Evolutionary conservation across 345 rosid genomes (phyloP).

Genomic region (Aquilaria sinensis): DNA sequence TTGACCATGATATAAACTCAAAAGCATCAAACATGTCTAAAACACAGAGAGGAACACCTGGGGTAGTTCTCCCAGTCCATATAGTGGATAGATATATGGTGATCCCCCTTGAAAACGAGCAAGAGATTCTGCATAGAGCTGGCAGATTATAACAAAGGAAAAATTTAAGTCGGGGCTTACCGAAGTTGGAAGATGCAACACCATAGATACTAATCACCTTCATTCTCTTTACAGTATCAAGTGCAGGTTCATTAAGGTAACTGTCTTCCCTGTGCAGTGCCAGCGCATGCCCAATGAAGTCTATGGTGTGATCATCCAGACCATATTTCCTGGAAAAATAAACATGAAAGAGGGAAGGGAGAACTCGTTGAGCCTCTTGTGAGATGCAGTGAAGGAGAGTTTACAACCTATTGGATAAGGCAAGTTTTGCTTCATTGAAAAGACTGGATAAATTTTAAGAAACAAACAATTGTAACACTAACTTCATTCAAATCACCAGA

Average conservation of each 20-base stretch:
- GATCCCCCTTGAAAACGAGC: conserved; percentile 99
- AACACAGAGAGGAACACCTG: conserved; percentile 1
- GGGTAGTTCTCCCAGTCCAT: conserved; percentile 77
- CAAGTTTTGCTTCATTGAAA: too few relatives aligned
- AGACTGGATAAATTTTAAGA: too few relatives aligned
- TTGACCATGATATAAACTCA: too few relatives aligned
- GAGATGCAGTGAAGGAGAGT: too few relatives aligned
- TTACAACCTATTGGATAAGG: too few relatives aligned
- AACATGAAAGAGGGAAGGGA: too few relatives aligned
- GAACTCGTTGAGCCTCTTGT: background rate
- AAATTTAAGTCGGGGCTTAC: conserved; percentile 5
- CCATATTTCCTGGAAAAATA: conserved; percentile 38
- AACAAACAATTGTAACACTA: too few relatives aligned
- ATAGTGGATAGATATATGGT: conserved; percentile 90
- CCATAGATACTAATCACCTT: conserved; percentile 41
- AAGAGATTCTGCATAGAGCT: conserved; percentile 91
- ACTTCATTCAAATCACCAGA: too few relatives aligned
- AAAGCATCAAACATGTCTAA: background rate
- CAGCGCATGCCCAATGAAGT: conserved; percentile 95
- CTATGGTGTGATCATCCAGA: conserved; percentile 81
- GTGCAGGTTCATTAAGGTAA: conserved; percentile 77
- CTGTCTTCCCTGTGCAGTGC: conserved; percentile 89
- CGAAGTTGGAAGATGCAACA: background rate
- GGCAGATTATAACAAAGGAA: conserved; percentile 18
- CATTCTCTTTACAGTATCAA: conserved; percentile 93